These are phyloP conservation scores for Clohesyomyces aquaticus DNA, from an alignment of 495 filamentous ascomycete genomes.

Conservation along the genomic window DNA sequence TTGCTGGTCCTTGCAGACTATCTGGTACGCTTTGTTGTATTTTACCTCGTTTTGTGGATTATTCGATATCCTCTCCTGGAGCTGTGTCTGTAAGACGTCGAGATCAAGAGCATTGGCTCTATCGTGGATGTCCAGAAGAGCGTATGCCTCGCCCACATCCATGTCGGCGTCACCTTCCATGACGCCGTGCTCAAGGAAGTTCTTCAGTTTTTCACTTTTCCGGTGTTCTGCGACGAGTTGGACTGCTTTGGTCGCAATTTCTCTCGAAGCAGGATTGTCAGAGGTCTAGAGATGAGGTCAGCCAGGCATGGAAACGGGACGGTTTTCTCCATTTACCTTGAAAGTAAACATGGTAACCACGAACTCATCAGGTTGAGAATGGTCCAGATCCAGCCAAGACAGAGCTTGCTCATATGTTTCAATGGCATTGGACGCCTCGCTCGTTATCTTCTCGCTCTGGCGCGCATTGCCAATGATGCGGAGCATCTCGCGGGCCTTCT, in stretches of 20 bases:
- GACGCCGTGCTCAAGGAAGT: slow-evolving; percentile 61
- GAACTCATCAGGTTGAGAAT: slow-evolving; percentile 61
- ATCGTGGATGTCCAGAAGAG: slow-evolving; percentile 59
- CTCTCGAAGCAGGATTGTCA: slow-evolving; percentile 55
- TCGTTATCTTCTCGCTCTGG: slow-evolving; percentile 57
- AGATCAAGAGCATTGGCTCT: slow-evolving; percentile 44
- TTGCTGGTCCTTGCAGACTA: slow-evolving; percentile 27
- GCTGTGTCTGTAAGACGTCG: slow-evolving; percentile 10
- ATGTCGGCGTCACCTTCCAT: slow-evolving; percentile 55
- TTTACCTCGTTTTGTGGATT: slow-evolving; percentile 16
- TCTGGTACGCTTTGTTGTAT: slow-evolving; percentile 22
- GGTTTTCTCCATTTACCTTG: slow-evolving; percentile 54
- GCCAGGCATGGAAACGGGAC: too few species aligned
- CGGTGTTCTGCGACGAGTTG: slow-evolving; percentile 60
- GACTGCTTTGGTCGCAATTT: slow-evolving; percentile 59
- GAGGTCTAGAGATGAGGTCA: slow-evolving; percentile 10
- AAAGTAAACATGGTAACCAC: slow-evolving; percentile 61
- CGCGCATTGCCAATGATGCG: slow-evolving; percentile 60
- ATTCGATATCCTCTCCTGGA: slow-evolving; percentile 44
- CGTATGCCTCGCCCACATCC: slow-evolving; percentile 62
- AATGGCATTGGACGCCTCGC: slow-evolving; percentile 61
- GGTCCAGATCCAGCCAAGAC: slow-evolving; percentile 59
- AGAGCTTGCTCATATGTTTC: slow-evolving; percentile 65
- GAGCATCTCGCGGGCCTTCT: slow-evolving; percentile 57
- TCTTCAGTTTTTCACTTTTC: slow-evolving; percentile 57